Evolutionary conservation across 2,329 filamentous ascomycete species (phyloP), one percentile per base, ranked within the genome.

Genomic region (Zasmidium citrigriseum): DNA sequence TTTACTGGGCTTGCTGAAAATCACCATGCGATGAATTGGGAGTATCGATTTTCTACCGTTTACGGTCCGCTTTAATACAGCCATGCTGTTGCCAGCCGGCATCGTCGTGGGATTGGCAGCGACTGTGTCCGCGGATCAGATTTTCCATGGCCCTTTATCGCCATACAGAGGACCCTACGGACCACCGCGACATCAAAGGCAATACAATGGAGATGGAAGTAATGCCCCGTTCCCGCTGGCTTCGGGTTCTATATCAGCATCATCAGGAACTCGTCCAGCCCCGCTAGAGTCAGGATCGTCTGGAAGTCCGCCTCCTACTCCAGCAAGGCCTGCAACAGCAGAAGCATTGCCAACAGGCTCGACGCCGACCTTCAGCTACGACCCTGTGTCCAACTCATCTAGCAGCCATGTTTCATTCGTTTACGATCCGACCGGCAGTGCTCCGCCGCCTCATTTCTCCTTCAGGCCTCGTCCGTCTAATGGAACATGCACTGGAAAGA

Each of bases 401-500:
- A 46, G 46, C 10, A 49, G 29, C 27, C 29, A 46, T 50, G 47
- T 51, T 2, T 51, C 54, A 9, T 46, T 41, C 27, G 22, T 24
- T 21, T 51, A 56, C 46, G 29, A 21, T 12, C 54, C 54, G 14
- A 27, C 38, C 14, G 48, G 48, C 38, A 47, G 34, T 38, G 48
- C 23, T 12, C 23, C 55, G 47, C 14, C 12, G 16, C 34, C 34
- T 41, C 12, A 41, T n/a, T 16, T 41, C 34, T 9, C 34, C 18
- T 11, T 11, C 5, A 41, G 7, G 34, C 57, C 57, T 14, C 49
- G 29, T 12, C 55, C 50, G n/a, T 55, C 49, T 5, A 57, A 58
- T 52, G 46, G 34, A 21, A 55, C 49, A 22, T 73, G 71, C 53
- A 63, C 63, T 47, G 71, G 68, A 2, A 65, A 66, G 10, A 74